Evolutionary conservation across 257 asterid genomes (phyloP).

Genomic region (Forsythia viridissima): DNA sequence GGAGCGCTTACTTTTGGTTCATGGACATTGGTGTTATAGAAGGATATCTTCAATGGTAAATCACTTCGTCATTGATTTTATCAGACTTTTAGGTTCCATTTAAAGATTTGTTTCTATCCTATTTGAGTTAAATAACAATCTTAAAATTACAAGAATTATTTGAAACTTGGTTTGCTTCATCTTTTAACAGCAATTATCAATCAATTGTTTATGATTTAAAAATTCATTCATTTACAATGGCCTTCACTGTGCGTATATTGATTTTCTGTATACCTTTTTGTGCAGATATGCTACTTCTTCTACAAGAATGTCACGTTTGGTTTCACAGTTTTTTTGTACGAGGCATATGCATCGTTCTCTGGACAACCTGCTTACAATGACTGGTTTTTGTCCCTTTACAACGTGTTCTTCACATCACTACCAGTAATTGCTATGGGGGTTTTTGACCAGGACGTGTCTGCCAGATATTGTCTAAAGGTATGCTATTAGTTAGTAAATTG

Average conservation of each 20-base stretch:
- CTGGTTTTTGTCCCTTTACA: slow-evolving; percentile 68
- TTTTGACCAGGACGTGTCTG: slow-evolving; percentile 72
- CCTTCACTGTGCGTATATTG: neutral
- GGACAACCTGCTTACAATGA: slow-evolving; percentile 75
- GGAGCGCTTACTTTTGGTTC: slow-evolving; percentile 90
- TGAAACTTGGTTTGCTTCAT: neutral
- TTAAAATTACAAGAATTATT: neutral
- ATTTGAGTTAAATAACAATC: neutral
- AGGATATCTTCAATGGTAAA: slow-evolving; percentile 87
- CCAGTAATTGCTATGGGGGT: slow-evolving; percentile 72
- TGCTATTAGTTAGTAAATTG: neutral
- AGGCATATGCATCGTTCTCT: slow-evolving; percentile 65
- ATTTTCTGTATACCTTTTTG: neutral
- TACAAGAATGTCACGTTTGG: slow-evolving; percentile 73
- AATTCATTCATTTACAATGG: neutral
- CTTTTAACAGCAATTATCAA: neutral
- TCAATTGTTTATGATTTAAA: too few species aligned
- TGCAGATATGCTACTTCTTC: slow-evolving; percentile 87
- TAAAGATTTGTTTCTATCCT: neutral
- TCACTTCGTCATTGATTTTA: neutral
- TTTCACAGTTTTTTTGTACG: slow-evolving; percentile 65
- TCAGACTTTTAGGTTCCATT: neutral
- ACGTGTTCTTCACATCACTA: slow-evolving; percentile 65
- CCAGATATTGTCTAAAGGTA: slow-evolving; percentile 58
- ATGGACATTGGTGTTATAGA: slow-evolving; percentile 97